A percentile compares a stretch with the other conserved stretches of the same genome.
Conservation (phyloP, 306 rosid genomes). For the Castanopsis chinensis region DNA sequence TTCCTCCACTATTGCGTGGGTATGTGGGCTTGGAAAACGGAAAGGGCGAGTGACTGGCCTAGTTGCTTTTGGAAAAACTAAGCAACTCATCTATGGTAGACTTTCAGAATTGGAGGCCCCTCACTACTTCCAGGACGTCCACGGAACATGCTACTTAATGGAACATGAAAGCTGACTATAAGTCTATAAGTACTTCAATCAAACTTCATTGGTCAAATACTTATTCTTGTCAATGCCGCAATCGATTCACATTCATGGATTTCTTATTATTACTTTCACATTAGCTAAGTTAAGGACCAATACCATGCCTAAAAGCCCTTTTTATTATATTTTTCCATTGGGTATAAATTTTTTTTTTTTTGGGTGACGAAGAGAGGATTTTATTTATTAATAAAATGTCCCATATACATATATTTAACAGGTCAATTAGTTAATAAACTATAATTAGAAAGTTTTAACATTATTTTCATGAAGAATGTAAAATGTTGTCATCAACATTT, state of each 20-base stretch:
- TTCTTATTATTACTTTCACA: not conserved
- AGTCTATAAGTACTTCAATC: conserved; percentile 9
- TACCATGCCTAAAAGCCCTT: not conserved
- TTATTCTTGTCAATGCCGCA: conserved; percentile 17
- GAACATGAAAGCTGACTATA: conserved; percentile 17
- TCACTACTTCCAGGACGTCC: conserved; percentile 44
- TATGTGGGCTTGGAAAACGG: conserved; percentile 13
- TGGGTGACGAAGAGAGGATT: too few species aligned
- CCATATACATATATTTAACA: too few species aligned
- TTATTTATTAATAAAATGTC: too few species aligned
- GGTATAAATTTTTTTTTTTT: too few species aligned
- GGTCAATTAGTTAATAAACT: too few species aligned
- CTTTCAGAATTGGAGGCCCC: conserved; percentile 1
- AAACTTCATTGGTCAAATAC: conserved; percentile 27
- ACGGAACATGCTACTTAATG: conserved; percentile 41
- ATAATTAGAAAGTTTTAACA: too few species aligned
- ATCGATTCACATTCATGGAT: conserved; percentile 38
- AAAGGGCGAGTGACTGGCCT: not conserved
- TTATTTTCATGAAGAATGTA: too few species aligned
- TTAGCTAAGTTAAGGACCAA: not conserved
- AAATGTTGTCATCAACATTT: too few species aligned
- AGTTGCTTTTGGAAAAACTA: not conserved
- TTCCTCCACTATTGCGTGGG: conserved; percentile 3
- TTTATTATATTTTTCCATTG: too few species aligned
- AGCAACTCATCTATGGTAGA: not conserved